A percentile compares a stretch with the other conserved stretches of the same genome.
Evolutionary conservation across 768 basidiomycete species (phyloP).

Genomic region (Galerina sulciceps): DNA sequence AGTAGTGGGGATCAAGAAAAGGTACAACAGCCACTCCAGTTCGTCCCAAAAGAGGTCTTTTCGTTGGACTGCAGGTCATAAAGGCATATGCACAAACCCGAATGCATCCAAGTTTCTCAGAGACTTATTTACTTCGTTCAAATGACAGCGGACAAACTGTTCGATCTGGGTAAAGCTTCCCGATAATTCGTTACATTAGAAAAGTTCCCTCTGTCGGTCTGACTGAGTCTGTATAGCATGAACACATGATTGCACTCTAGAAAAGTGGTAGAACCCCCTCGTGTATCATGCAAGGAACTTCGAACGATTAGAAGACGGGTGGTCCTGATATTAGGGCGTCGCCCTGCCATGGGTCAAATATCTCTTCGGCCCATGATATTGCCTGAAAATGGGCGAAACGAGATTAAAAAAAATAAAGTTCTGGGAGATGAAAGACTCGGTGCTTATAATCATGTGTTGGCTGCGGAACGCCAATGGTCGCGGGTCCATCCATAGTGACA

Average conservation of each 20-base stretch:
- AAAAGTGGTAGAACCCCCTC: conserved; percentile 5
- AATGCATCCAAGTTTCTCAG: conserved; percentile 10
- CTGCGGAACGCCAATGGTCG: background rate
- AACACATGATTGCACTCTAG: conserved; percentile 8
- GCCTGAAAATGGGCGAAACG: conserved; percentile 6
- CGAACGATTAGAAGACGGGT: conserved; percentile 2
- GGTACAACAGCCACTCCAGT: background rate
- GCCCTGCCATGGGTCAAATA: background rate
- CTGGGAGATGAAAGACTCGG: conserved; percentile 10
- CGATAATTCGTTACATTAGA: conserved; percentile 17
- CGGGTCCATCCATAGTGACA: background rate
- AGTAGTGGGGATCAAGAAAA: conserved; percentile 1
- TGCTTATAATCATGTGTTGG: conserved; percentile 6
- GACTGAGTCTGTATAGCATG: background rate
- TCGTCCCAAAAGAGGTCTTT: conserved; percentile 2
- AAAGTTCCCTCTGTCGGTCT: conserved; percentile 11
- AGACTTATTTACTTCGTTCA: background rate
- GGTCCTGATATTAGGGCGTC: background rate
- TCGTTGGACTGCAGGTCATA: background rate
- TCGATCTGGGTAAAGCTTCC: conserved; percentile 14
- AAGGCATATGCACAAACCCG: background rate
- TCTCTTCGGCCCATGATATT: background rate
- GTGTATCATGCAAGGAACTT: background rate
- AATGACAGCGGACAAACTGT: conserved; percentile 3
- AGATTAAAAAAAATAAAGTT: conserved; percentile 1